phyloP scores from a whole-genome alignment of 768 basidiomycete genomes.

The Coprinellus micaceus region DNA sequence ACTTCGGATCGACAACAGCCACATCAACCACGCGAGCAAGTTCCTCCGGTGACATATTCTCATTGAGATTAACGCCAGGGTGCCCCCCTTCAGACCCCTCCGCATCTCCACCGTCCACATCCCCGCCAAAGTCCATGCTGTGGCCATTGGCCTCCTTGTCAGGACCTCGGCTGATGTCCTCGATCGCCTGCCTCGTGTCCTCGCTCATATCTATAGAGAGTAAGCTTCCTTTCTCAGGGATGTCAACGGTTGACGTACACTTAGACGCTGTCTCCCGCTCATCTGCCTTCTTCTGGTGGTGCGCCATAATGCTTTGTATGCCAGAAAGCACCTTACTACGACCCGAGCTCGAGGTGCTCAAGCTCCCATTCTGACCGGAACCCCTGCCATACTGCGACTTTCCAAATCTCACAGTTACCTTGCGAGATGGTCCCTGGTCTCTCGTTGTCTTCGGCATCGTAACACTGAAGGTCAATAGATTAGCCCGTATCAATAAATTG shows the following conservation, averaged over 20 bases:
- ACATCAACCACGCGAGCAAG: background rate
- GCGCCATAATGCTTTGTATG: background rate
- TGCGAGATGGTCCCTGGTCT: background rate
- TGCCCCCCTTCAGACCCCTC: too few relatives aligned
- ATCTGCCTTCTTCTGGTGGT: background rate
- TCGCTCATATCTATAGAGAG: background rate
- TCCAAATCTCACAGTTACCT: background rate
- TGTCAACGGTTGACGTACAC: background rate
- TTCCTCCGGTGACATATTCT: background rate
- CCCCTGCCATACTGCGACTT: background rate
- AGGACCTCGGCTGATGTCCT: background rate
- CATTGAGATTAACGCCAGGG: background rate
- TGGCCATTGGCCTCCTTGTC: background rate
- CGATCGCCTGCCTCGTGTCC: background rate
- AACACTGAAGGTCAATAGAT: background rate
- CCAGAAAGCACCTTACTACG: background rate
- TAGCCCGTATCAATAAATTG: background rate
- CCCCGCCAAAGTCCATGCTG: too few relatives aligned
- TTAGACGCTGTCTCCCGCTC: background rate
- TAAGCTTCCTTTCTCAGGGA: background rate
- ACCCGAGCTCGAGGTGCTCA: too few relatives aligned
- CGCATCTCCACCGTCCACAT: background rate
- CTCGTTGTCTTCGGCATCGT: background rate
- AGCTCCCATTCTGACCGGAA: background rate
- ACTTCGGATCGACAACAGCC: background rate